Conservation (phyloP, 257 asterid species). For the Forsythia suspensa region DNA sequence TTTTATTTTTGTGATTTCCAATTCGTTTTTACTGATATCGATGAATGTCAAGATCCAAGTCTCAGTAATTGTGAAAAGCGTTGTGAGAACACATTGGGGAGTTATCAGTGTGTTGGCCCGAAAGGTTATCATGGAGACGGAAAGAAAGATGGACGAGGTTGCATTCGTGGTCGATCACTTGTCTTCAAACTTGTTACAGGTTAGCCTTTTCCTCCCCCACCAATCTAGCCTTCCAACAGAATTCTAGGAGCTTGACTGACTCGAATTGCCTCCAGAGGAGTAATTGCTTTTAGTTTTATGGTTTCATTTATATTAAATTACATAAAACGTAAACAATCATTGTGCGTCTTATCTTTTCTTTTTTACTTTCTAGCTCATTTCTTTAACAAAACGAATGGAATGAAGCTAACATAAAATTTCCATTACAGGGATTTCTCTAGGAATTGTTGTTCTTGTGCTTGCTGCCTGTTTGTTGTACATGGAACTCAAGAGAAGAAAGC, state of each 20-base stretch:
- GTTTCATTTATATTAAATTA: too few relatives aligned
- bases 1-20: too few relatives aligned
- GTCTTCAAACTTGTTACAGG: background rate
- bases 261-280: too few relatives aligned
- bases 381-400: too few relatives aligned
- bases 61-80: slow-evolving; percentile 6
- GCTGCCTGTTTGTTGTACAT: background rate
- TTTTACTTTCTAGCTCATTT: too few relatives aligned
- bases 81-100: slow-evolving; percentile 21
- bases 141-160: slow-evolving; percentile 3
- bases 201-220: too few relatives aligned
- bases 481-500: slow-evolving; percentile 13
- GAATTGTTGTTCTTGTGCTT: background rate
- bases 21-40: slow-evolving; percentile 16
- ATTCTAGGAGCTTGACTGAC: too few relatives aligned
- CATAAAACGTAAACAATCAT: too few relatives aligned
- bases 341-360: too few relatives aligned
- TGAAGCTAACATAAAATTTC: background rate
- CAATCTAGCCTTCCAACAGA: too few relatives aligned
- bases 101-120: slow-evolving; percentile 23
- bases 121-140: slow-evolving; percentile 31
- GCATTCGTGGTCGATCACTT: slow-evolving; percentile 1
- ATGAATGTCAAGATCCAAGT: slow-evolving; percentile 26
- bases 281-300: too few relatives aligned
- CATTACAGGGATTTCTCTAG: slow-evolving; percentile 19